phyloP scores from a whole-genome alignment of 345 rosid genomes.

The Psidium friedrichsthalianum region DNA sequence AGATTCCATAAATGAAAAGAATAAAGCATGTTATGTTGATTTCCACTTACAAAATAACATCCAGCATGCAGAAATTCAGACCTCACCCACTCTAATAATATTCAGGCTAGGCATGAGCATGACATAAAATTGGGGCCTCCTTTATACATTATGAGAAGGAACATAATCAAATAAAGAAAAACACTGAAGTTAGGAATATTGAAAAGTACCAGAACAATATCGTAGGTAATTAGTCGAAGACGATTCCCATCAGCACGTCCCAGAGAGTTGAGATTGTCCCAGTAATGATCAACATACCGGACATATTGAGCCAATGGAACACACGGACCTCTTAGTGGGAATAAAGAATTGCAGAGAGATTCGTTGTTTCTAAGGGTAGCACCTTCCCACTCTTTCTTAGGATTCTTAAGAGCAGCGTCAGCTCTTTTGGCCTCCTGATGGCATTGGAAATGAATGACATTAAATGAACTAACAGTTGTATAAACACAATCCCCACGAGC shows the following conservation, averaged over 20 bases:
- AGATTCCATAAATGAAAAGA: neutral
- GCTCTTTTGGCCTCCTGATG: constrained; percentile 99
- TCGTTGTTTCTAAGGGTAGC: constrained; percentile 91
- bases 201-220: constrained; percentile 72
- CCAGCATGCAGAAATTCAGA: neutral
- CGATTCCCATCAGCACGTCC: constrained; percentile 96
- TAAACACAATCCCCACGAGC: constrained; percentile 95
- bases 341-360: constrained; percentile 92
- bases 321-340: constrained; percentile 87
- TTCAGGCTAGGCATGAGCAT: neutral
- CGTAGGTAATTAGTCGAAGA: constrained; percentile 83
- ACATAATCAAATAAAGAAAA: neutral
- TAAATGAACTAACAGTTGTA: constrained; percentile 95
- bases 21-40: neutral
- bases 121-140: neutral
- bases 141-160: neutral
- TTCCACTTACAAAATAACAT: neutral
- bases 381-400: constrained; percentile 99
- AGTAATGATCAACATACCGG: constrained; percentile 80
- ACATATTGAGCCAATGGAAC: constrained; percentile 71
- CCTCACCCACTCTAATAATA: neutral
- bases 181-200: neutral
- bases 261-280: constrained; percentile 91
- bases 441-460: constrained; percentile 93
- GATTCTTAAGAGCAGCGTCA: constrained; percentile 83